Evolutionary conservation across 2,329 filamentous ascomycete species (phyloP).

Genomic region (Aureobasidium sp.): DNA sequence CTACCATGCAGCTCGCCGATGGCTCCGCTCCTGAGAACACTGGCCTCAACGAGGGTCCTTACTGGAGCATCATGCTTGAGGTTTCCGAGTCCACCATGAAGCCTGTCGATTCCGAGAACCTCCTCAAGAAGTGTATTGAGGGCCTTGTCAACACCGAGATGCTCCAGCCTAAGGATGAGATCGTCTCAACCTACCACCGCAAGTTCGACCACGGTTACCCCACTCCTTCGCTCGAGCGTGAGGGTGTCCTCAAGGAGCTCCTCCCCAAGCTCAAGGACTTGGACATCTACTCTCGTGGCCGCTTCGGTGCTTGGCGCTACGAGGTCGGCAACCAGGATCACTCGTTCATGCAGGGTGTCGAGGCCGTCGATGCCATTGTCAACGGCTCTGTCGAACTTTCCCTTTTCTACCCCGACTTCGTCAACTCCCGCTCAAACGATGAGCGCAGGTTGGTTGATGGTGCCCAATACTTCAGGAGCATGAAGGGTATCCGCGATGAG

Average conservation of each 20-base stretch:
- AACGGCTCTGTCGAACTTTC: conserved; percentile 86
- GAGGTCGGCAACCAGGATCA: conserved; percentile 97
- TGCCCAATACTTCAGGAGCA: conserved; percentile 48
- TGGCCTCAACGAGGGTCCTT: conserved; percentile 76
- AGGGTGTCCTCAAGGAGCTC: conserved; percentile 85
- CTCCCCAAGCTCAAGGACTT: conserved; percentile 85
- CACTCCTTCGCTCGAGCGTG: conserved; percentile 87
- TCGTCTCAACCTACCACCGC: conserved; percentile 96
- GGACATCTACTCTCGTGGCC: conserved; percentile 90
- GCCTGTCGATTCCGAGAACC: conserved; percentile 75
- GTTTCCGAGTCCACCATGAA: conserved; percentile 95
- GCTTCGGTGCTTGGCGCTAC: conserved; percentile 97
- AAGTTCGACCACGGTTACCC: conserved; percentile 98
- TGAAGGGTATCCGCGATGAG: conserved; percentile 20
- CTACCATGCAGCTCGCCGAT: conserved; percentile 76
- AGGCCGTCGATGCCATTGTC: conserved; percentile 89
- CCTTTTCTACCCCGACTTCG: conserved; percentile 87
- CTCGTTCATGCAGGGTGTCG: conserved; percentile 93
- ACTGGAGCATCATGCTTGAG: conserved; percentile 99
- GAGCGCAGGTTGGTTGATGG: conserved; percentile 56
- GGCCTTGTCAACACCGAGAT: conserved; percentile 97
- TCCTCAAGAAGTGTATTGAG: conserved; percentile 86
- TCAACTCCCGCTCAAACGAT: conserved; percentile 66
- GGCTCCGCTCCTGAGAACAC: conserved; percentile 69
- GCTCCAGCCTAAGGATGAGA: conserved; percentile 84